Base-by-base conservation (phyloP, 192 early-diverging fungal genomes). In the Coemansia sp. region DNA sequence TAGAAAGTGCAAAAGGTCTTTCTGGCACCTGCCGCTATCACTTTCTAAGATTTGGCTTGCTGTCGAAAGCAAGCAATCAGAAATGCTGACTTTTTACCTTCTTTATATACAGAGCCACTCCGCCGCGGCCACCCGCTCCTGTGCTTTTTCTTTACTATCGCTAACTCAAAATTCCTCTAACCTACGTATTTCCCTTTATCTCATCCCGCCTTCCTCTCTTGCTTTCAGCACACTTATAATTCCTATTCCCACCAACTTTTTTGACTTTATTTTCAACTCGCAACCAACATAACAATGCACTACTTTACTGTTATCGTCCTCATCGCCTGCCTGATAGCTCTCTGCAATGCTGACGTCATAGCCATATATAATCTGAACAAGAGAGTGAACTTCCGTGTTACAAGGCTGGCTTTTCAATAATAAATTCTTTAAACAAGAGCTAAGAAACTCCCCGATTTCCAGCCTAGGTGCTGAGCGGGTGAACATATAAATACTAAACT, bases 221-320 rank as follows among this genome's bases (percentile, higher is more conserved):
- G 2, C 14, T 34, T 10, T 31, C 15, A 19, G 15, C 45, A 46
- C 45, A 46, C 17, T 5, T 34, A 3, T 6, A 6, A 34, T 6
- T 34, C 32, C 29, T 17, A 14, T n/a, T n/a, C n/a, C 29, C 11
- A 2, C 7, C 45, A 48, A 7, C 25, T 55, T 34, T 57, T 32
- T 57, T 57, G 53, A 57, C 29, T 57, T 29, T 29, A 34, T 57
- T 15, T 57, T 57, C 4, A 17, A 57, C 50, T 53, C 50, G 29
- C 53, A 29, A 31, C 12, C 32, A 34, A 34, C 32, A 6, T 6
- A 17, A 57, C 53, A 29, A 57, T 57, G 53, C 53, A 29, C 14
- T 57, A 12, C 29, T 29, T 57, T 57, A 10, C 31, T 14, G 27
- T 34, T 17, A 17, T 57, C 27, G 53, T 17, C 2, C 53, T 57